Percentiles rank a stretch among this genome's conserved stretches.
Evolutionary conservation across 257 asterid species (phyloP).

Genomic region (Osmanthus fragrans): DNA sequence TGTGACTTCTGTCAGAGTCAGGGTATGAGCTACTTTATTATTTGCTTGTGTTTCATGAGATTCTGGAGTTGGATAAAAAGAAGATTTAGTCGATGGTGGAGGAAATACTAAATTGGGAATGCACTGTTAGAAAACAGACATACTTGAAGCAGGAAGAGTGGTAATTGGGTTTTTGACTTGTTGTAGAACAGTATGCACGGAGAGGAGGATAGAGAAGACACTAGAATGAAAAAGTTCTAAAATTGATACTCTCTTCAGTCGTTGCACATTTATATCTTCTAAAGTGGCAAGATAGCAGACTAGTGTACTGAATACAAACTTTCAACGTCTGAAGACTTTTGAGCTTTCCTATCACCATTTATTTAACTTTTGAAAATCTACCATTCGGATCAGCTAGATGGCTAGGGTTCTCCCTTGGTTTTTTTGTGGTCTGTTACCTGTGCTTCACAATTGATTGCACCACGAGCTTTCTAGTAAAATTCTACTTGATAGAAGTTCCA

Average conservation of each 20-base stretch:
- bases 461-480: constrained; percentile 1
- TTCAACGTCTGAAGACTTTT: neutral
- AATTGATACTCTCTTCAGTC: neutral
- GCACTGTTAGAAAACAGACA: neutral
- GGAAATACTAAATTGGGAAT: neutral
- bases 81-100: neutral
- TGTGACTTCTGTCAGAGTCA: neutral
- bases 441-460: neutral
- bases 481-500: neutral
- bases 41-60: neutral
- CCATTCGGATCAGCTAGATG: neutral
- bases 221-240: neutral
- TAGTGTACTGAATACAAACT: neutral
- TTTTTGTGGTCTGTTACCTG: neutral
- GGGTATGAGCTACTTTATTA: neutral
- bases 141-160: neutral
- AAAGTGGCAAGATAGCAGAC: neutral
- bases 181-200: neutral
- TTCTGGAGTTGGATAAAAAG: neutral
- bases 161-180: neutral
- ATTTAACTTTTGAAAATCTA: constrained; percentile 5
- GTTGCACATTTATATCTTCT: neutral
- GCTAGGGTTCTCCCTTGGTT: neutral
- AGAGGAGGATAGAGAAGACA: neutral
- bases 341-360: constrained; percentile 6